A percentile compares a stretch with the other conserved stretches of the same genome.
Evolutionary conservation across 1,284 basidiomycete genomes (phyloP).

Genomic region (Heterobasidion occidentale): DNA sequence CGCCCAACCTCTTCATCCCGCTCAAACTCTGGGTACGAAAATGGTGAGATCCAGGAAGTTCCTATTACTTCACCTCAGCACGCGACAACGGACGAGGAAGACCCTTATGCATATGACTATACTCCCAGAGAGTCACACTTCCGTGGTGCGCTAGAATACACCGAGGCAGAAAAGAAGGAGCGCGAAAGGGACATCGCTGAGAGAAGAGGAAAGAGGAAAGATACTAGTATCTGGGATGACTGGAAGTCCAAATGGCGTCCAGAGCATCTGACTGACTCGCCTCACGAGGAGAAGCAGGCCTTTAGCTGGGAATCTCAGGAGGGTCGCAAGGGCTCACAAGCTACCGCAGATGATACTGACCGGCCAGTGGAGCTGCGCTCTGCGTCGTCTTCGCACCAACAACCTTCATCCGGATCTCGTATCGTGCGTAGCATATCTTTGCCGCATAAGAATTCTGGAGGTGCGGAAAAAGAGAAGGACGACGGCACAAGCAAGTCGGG

Average conservation of each 20-base stretch:
- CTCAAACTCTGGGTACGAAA: slow-evolving; percentile 15
- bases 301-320: slow-evolving; percentile 20
- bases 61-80: background rate
- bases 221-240: slow-evolving; percentile 33
- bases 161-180: slow-evolving; percentile 26
- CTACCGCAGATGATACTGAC: background rate
- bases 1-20: slow-evolving; percentile 30
- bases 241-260: slow-evolving; percentile 46
- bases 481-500: slow-evolving; percentile 8
- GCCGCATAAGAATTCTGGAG: slow-evolving; percentile 5
- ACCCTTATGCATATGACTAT: slow-evolving; percentile 24
- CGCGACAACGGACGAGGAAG: slow-evolving; percentile 7
- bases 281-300: slow-evolving; percentile 32
- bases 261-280: slow-evolving; percentile 32
- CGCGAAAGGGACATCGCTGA: slow-evolving; percentile 36
- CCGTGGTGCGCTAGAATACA: slow-evolving; percentile 53
- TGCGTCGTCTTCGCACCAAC: background rate
- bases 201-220: slow-evolving; percentile 48
- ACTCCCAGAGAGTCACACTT: slow-evolving; percentile 33
- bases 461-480: slow-evolving; percentile 1
- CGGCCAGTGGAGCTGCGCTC: background rate
- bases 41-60: background rate
- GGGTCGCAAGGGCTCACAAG: slow-evolving; percentile 3
- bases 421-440: background rate
- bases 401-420: background rate